Percentiles rank a stretch among this genome's conserved stretches.
Conservation (phyloP, 805 yeast genomes). For the Naumovozyma castellii region DNA sequence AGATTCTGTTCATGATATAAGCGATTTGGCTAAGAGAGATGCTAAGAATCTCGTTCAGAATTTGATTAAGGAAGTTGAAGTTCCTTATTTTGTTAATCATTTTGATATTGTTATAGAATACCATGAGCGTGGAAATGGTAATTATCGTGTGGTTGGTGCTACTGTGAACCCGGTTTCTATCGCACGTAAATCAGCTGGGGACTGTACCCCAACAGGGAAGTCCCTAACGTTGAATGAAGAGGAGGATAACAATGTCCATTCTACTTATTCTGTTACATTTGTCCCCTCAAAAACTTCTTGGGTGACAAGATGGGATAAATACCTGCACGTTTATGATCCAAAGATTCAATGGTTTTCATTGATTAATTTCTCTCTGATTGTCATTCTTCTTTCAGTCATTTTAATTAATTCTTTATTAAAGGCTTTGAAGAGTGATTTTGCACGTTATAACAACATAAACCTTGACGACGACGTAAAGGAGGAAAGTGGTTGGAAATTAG, state of each 20-base stretch:
- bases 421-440: conserved; percentile 76
- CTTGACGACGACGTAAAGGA: conserved; percentile 80
- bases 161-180: conserved; percentile 63
- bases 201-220: conserved; percentile 23
- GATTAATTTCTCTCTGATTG: conserved; percentile 75
- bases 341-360: conserved; percentile 94
- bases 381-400: conserved; percentile 61
- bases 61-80: conserved; percentile 21
- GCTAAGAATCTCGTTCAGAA: conserved; percentile 9
- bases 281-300: conserved; percentile 63
- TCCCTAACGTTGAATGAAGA: conserved; percentile 44
- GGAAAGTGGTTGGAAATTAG: conserved; percentile 94
- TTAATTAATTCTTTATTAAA: conserved; percentile 71
- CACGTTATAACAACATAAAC: conserved; percentile 79
- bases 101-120: conserved; percentile 72
- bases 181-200: conserved; percentile 32
- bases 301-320: conserved; percentile 99
- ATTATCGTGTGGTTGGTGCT: conserved; percentile 85
- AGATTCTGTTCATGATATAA: conserved; percentile 4
- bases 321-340: conserved; percentile 83
- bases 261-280: conserved; percentile 79
- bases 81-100: conserved; percentile 69
- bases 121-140: conserved; percentile 59
- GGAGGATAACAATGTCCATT: conserved; percentile 49
- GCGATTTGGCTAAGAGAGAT: conserved; percentile 11